Percentiles rank a stretch among this genome's conserved stretches.
phyloP scores from a whole-genome alignment of 345 rosid species.

The Camelina hispida region DNA sequence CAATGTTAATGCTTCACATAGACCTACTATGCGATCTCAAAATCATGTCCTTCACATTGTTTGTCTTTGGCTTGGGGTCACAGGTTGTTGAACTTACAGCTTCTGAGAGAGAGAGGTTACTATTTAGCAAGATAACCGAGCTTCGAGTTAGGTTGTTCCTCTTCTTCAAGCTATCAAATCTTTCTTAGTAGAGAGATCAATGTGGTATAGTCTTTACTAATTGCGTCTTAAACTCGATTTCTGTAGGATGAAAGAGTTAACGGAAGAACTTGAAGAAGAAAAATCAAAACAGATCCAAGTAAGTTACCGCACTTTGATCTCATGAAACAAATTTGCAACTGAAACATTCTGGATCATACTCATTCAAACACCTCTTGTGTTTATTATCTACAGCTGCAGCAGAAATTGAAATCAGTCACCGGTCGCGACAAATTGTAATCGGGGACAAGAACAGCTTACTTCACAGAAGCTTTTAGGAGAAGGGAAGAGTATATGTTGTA shows the following conservation, averaged over 20 bases:
- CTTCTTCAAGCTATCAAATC: slow-evolving; percentile 13
- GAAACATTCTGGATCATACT: not conserved
- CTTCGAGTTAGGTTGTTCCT: slow-evolving; percentile 72
- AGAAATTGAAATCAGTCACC: slow-evolving; percentile 31
- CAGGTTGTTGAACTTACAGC: slow-evolving; percentile 67
- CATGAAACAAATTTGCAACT: slow-evolving; percentile 5
- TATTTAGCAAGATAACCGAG: slow-evolving; percentile 73
- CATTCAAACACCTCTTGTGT: slow-evolving; percentile 1
- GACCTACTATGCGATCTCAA: slow-evolving; percentile 6
- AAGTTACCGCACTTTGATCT: slow-evolving; percentile 43
- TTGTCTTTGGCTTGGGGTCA: slow-evolving; percentile 6
- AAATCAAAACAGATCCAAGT: slow-evolving; percentile 69
- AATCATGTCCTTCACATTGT: slow-evolving; percentile 22
- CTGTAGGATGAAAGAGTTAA: slow-evolving; percentile 67
- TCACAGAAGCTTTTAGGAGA: slow-evolving; percentile 32
- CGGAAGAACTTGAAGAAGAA: slow-evolving; percentile 72
- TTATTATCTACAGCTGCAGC: slow-evolving; percentile 36
- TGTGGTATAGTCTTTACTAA: slow-evolving; percentile 28
- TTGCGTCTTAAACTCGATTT: slow-evolving; percentile 7
- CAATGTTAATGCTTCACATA: not conserved
- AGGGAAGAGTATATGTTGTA: slow-evolving; percentile 31
- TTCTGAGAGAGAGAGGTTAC: slow-evolving; percentile 73
- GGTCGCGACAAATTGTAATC: slow-evolving; percentile 27
- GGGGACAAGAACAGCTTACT: slow-evolving; percentile 23
- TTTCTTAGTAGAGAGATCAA: not conserved